Conservation (phyloP, 2,329 filamentous ascomycete species). For the Claviceps monticola region DNA sequence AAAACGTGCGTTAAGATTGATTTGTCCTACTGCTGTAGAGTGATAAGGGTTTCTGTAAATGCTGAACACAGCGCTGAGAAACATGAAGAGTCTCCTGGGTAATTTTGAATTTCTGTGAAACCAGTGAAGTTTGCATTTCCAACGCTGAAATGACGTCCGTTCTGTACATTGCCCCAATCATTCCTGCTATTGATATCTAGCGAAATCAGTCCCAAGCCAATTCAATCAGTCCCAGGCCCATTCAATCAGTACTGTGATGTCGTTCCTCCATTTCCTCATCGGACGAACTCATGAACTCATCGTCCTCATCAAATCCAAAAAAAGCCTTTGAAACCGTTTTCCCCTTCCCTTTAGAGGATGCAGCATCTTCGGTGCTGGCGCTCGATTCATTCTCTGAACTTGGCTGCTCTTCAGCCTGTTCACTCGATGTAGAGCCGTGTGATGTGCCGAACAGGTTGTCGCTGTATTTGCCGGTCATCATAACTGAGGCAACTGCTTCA, state of each 20-base stretch:
- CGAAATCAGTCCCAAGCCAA: too few relatives aligned
- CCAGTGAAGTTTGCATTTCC: neutral
- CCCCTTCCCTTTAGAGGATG: slow-evolving; percentile 20
- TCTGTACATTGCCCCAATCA: too few relatives aligned
- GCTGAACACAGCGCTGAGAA: slow-evolving; percentile 1
- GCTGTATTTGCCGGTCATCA: slow-evolving; percentile 49
- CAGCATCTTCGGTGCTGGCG: slow-evolving; percentile 28
- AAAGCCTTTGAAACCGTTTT: slow-evolving; percentile 37
- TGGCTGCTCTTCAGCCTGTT: slow-evolving; percentile 14
- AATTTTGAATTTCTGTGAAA: neutral
- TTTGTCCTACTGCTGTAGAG: slow-evolving; percentile 8
- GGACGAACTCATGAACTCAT: slow-evolving; percentile 58
- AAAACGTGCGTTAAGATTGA: slow-evolving; percentile 15
- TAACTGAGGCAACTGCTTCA: slow-evolving; percentile 57
- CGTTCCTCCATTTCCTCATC: slow-evolving; percentile 35
- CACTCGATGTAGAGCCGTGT: slow-evolving; percentile 29
- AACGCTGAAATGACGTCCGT: neutral
- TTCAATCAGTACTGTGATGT: neutral
- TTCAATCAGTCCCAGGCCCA: neutral
- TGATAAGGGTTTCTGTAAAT: slow-evolving; percentile 5
- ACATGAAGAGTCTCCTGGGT: neutral
- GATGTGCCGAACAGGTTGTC: slow-evolving; percentile 45
- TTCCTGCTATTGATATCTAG: too few relatives aligned
- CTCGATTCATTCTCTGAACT: slow-evolving; percentile 24
- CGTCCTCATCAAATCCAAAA: slow-evolving; percentile 68